Evolutionary conservation across 305 asterid genomes (phyloP), one percentile per base, ranked within the genome.

Genomic region (Petunia hybrid): DNA sequence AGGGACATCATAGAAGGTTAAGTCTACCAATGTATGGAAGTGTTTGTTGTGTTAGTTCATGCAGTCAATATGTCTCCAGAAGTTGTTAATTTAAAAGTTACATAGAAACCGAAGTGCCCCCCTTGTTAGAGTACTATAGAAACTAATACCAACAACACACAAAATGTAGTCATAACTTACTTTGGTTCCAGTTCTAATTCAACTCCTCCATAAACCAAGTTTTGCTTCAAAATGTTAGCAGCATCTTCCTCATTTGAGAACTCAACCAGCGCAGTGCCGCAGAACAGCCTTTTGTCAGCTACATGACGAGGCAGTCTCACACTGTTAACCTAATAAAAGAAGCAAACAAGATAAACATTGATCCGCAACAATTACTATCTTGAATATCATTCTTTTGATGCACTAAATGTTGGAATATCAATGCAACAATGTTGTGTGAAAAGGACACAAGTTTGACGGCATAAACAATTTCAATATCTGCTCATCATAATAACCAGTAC

Each of bases 241-340:
- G 92, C 97, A 86, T 93, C 98, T 80, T 92, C 98, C 81, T 89
- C 98, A 62, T 86, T 89, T 8, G 99, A 92, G 85, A 96, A 94
- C 85, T 96, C 99, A 82, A 96, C 76, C 78, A 96, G 85, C n/a
- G 99, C 98, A 31, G 97, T 94, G 56, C 99, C 99, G 43, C 94
- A 91, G 53, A 93, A 90, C 86, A 91, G 65, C 87, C 91, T 92
- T 77, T 85, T 96, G 85, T 94, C 97, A 76, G 95, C 93, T 83
- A 90, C 98, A 89, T 92, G 99, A n/a, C 97, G 98, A 67, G 98
- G 99, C 64, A 94, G 88, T 92, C 99, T 90, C 89, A 96, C 99
- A 86, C 99, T 96, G 81, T 91, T 96, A 82, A 96, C 99, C 99
- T 96, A 87, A 71, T 61, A 71, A 62, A 60, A 48, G 83, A 62